Conservation (phyloP, 805 yeast genomes). For the Brettanomyces nanus region DNA sequence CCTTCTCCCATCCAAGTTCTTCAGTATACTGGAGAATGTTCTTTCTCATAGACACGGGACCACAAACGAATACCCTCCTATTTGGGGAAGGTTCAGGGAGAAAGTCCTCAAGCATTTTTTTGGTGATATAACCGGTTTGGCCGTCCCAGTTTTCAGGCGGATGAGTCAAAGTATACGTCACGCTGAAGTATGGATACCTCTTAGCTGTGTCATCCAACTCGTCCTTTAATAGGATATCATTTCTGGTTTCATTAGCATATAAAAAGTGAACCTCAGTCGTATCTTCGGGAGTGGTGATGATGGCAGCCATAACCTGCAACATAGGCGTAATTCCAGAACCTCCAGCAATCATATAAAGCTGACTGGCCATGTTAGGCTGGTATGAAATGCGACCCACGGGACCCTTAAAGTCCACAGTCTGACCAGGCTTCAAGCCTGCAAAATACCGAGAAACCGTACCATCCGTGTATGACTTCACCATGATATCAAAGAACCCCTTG, state of each 20-base stretch:
- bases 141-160: conserved; percentile 54
- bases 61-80: conserved; percentile 63
- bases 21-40: conserved; percentile 40
- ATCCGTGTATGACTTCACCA: conserved; percentile 66
- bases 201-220: conserved; percentile 65
- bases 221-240: conserved; percentile 63
- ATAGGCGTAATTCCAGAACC: conserved; percentile 91
- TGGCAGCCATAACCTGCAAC: conserved; percentile 65
- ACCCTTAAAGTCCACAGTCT: conserved; percentile 64
- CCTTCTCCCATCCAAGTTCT: conserved; percentile 53
- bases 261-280: conserved; percentile 51
- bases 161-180: conserved; percentile 48
- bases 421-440: conserved; percentile 58
- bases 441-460: conserved; percentile 64
- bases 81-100: conserved; percentile 42
- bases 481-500: conserved; percentile 64
- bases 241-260: conserved; percentile 68
- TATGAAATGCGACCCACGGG: conserved; percentile 71
- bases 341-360: conserved; percentile 68
- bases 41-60: conserved; percentile 64
- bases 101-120: conserved; percentile 44
- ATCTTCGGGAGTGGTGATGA: conserved; percentile 65
- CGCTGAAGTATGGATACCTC: conserved; percentile 53
- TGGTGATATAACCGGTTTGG: conserved; percentile 50
- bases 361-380: conserved; percentile 47